Evolutionary conservation across 1,139 yeast species (phyloP).

Genomic region (Kodamaea sp.): DNA sequence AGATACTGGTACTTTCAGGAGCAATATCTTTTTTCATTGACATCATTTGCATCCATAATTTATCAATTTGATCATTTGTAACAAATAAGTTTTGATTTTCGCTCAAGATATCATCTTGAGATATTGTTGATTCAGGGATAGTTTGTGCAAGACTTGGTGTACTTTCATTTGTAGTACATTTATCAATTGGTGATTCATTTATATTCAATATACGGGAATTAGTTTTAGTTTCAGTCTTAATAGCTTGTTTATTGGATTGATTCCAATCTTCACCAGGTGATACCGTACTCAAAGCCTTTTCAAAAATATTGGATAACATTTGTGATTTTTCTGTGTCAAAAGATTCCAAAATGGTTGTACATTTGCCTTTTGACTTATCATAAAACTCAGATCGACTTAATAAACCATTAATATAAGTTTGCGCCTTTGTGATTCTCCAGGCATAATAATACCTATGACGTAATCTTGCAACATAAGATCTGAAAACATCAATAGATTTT

Average conservation of each 20-base stretch:
- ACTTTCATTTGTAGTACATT: no score
- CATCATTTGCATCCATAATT: conserved; percentile 31
- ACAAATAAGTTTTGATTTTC: conserved; percentile 10
- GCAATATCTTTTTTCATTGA: conserved; percentile 16
- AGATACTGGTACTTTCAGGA: not conserved
- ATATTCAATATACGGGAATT: not conserved
- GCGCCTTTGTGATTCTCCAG: conserved; percentile 49
- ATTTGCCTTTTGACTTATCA: conserved; percentile 4
- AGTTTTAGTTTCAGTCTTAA: not conserved
- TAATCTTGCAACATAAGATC: conserved; percentile 11
- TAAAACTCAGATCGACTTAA: conserved; percentile 10
- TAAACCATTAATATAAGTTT: conserved; percentile 14
- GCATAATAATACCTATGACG: conserved; percentile 48
- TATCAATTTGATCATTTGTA: conserved; percentile 24
- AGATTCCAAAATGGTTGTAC: conserved; percentile 1
- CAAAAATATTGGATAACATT: conserved; percentile 9
- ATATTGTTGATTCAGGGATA: not conserved
- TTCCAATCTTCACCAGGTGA: not conserved
- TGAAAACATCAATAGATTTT: conserved; percentile 7
- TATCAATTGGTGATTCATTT: no score
- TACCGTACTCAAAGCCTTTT: conserved; percentile 5
- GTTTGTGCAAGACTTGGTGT: not conserved
- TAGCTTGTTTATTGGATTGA: not conserved
- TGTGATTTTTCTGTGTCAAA: conserved; percentile 4
- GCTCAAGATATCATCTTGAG: conserved; percentile 1